phyloP scores from a whole-genome alignment of 2,329 filamentous ascomycete genomes.

The Colletotrichum coccodes region DNA sequence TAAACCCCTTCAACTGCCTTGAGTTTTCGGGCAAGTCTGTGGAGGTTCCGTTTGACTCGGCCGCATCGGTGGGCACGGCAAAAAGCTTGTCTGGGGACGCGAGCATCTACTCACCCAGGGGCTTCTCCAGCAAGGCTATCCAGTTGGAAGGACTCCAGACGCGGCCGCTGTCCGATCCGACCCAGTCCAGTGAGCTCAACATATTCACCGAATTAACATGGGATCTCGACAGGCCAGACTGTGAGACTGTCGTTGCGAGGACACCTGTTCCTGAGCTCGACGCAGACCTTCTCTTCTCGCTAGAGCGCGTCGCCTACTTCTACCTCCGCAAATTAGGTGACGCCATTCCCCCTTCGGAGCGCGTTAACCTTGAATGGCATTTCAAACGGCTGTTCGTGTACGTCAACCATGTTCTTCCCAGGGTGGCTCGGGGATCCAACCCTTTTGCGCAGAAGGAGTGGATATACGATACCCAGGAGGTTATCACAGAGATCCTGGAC shows the following conservation, averaged over 20 bases:
- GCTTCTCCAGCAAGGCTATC: accelerated
- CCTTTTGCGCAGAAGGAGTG: not conserved
- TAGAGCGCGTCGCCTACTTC: not conserved
- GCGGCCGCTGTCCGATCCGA: not conserved
- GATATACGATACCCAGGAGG: not conserved
- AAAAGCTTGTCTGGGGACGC: not conserved
- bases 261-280: too few species aligned
- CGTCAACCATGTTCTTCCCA: not conserved
- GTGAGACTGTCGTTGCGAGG: too few species aligned
- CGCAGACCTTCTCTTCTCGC: not conserved
- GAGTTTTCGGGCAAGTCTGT: too few species aligned
- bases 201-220: conserved; percentile 1
- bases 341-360: not conserved
- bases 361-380: not conserved
- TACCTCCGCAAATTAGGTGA: not conserved
- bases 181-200: not conserved
- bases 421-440: not conserved
- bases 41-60: not conserved
- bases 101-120: not conserved
- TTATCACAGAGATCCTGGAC: not conserved
- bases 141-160: conserved; percentile 9
- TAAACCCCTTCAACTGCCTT: too few species aligned
- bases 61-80: not conserved
- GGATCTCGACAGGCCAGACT: too few species aligned
- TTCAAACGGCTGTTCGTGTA: not conserved